Base-by-base conservation (phyloP, 2,329 filamentous ascomycete genomes). In the Aspergillus caelatus region DNA sequence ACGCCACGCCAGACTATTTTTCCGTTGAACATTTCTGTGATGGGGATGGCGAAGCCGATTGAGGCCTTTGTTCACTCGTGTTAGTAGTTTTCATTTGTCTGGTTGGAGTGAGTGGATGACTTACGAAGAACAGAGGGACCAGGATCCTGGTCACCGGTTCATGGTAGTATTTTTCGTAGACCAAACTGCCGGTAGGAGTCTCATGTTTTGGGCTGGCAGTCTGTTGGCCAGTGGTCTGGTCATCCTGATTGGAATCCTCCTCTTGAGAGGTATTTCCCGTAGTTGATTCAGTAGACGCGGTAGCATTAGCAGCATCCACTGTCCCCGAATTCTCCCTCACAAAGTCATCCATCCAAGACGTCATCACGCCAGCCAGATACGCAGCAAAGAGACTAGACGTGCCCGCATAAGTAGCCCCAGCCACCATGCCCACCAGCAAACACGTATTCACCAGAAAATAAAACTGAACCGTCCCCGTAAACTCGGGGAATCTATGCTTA, bases 11-110 rank as follows among this genome's bases (percentile, higher is more conserved):
- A 95, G 1, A 93, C 77, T 0, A 91, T 82, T 0, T 78, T 71
- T 0, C 85, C 85, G 0, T 75, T 74, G 69, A 93, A 94, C 82
- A 95, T 88, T 7, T 86, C 78, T 0, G 84, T 86, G 34, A 94
- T 89, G 0, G 91, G 91, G 1, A 95, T 91, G 0, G 91, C 89
- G 72, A 94, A 94, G 0, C 91, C 91, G 41, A 94, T 90, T 0
- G 85, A 87, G 2, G 84, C 73, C 75, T 36, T 10, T 53, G 34
- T 63, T 9, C 55, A 36, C 62, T 57, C 61, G 52, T 39, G 26
- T 11, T n/a, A 43, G 45, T 36, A n/a, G 34, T 16, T 30, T 14
- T 8, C 32, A 8, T 5, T 3, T 6, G 7, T 3, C 4, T 32
- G 14, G 10, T 10, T 28, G 16, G 10, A 34, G 0, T 34, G 11